Evolutionary conservation across 1,139 yeast genomes (phyloP).

Genomic region (Sugiyamaella japonica): DNA sequence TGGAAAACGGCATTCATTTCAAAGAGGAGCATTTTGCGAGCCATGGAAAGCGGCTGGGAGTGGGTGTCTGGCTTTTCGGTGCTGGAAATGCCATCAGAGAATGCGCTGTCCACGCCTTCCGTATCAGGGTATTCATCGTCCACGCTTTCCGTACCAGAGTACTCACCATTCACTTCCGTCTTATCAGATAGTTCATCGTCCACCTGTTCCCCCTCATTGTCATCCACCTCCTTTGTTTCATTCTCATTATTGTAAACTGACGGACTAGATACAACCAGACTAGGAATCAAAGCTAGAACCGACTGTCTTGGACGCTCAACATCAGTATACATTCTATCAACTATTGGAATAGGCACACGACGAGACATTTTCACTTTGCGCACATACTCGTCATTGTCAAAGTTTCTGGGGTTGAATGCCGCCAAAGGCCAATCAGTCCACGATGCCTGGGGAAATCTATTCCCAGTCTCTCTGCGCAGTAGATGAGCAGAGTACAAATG

Average conservation of each 20-base stretch:
- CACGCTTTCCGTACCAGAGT: no score
- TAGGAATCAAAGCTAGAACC: slow-evolving; percentile 8
- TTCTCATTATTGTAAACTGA: neutral
- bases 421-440: slow-evolving; percentile 26
- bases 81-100: no score
- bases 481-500: slow-evolving; percentile 36
- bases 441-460: slow-evolving; percentile 11
- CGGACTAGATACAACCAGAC: slow-evolving; percentile 6
- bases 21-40: slow-evolving; percentile 23
- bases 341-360: slow-evolving; percentile 22
- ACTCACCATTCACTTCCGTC: no score
- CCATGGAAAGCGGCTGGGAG: slow-evolving; percentile 7
- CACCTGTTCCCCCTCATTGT: neutral
- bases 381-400: slow-evolving; percentile 1
- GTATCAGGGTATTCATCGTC: no score
- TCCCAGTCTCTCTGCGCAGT: slow-evolving; percentile 18
- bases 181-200: no score
- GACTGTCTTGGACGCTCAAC: slow-evolving; percentile 11
- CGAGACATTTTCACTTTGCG: slow-evolving; percentile 9
- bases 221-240: neutral
- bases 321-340: slow-evolving; percentile 20
- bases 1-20: slow-evolving; percentile 32
- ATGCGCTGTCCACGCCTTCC: no score
- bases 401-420: neutral
- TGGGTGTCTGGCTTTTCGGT: neutral